These are phyloP conservation scores for Chenopodium album DNA, from an alignment of 148 eudicot species.

Conservation along the genomic window DNA sequence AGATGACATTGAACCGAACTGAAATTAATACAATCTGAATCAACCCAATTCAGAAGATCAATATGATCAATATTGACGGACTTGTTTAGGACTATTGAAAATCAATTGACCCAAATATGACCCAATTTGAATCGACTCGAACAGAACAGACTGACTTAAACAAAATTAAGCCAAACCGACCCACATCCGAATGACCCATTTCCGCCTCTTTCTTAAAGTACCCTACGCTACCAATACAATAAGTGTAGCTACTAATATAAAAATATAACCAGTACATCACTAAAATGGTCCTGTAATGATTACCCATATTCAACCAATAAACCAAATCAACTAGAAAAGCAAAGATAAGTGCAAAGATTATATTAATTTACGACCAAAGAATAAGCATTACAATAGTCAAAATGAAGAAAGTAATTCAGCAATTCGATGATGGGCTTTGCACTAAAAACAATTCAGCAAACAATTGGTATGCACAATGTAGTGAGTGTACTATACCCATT, in stretches of 20 bases:
- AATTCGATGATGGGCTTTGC: background rate
- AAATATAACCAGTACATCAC: constrained; percentile 5
- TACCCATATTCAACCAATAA: constrained; percentile 24
- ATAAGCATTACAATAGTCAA: constrained; percentile 5
- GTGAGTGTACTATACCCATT: constrained; percentile 1
- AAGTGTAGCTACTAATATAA: background rate
- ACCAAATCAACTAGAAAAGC: constrained; percentile 19
- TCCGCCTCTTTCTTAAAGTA: no score
- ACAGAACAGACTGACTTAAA: background rate
- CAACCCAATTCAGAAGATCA: background rate
- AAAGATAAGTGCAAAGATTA: constrained; percentile 3
- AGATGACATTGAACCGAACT: background rate
- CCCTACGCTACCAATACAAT: background rate
- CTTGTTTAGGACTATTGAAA: background rate
- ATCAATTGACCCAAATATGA: background rate
- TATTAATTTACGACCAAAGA: background rate
- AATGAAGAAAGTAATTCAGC: constrained; percentile 10
- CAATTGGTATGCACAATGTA: constrained; percentile 24
- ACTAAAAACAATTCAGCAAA: constrained; percentile 18
- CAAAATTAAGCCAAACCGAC: background rate
- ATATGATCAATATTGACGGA: background rate
- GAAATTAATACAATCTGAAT: background rate
- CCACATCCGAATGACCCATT: background rate
- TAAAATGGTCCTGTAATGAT: constrained; percentile 1
- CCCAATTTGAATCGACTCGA: background rate